Conservation (phyloP, 2,329 filamentous ascomycete genomes). For the Ambrosiella beaveri region DNA sequence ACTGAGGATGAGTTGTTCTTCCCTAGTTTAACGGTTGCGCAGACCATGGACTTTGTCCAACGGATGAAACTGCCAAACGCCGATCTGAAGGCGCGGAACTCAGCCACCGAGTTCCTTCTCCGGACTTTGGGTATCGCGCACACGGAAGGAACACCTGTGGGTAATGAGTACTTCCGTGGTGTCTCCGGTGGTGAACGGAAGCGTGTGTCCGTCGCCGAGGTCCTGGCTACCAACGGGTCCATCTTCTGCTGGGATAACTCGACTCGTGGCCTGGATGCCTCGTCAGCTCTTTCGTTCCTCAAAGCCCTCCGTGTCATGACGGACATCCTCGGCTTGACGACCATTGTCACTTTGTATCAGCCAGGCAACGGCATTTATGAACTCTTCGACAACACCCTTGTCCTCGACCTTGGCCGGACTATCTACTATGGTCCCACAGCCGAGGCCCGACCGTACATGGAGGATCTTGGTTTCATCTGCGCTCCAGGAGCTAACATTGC, state of each 20-base stretch:
- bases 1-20: slow-evolving; percentile 60
- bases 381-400: slow-evolving; percentile 11
- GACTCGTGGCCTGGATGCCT: slow-evolving; percentile 12
- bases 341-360: slow-evolving; percentile 12
- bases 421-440: slow-evolving; percentile 50
- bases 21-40: slow-evolving; percentile 48
- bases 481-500: slow-evolving; percentile 53
- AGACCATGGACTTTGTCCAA: slow-evolving; percentile 55
- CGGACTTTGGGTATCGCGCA: slow-evolving; percentile 52
- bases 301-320: slow-evolving; percentile 9
- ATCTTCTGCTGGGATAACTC: slow-evolving; percentile 12
- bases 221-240: slow-evolving; percentile 24
- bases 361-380: slow-evolving; percentile 4
- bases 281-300: slow-evolving; percentile 8
- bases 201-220: slow-evolving; percentile 60
- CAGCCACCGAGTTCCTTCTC: slow-evolving; percentile 37
- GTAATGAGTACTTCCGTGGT: slow-evolving; percentile 47
- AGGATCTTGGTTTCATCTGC: slow-evolving; percentile 54
- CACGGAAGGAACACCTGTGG: slow-evolving; percentile 50
- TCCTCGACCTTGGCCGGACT: slow-evolving; percentile 9
- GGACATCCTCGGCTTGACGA: slow-evolving; percentile 5
- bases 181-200: slow-evolving; percentile 52
- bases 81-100: slow-evolving; percentile 27
- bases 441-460: slow-evolving; percentile 50
- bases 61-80: slow-evolving; percentile 36